Evolutionary conservation across 2,329 filamentous ascomycete genomes (phyloP).

Genomic region (Byssochlamys sp.): DNA sequence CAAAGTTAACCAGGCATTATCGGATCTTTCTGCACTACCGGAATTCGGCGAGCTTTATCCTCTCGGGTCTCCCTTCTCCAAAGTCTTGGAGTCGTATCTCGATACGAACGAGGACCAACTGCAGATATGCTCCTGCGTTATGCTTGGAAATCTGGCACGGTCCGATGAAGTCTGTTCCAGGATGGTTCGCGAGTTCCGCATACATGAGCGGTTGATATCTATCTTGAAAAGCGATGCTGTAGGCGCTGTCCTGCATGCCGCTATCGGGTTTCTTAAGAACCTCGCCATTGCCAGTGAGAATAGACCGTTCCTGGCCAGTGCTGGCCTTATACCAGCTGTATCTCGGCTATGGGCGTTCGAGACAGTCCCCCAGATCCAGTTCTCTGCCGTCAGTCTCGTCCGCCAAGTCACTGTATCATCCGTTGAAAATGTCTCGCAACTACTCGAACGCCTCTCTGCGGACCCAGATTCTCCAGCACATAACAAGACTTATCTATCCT

Average conservation of each 20-base stretch:
- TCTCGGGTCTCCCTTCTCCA: conserved; percentile 26
- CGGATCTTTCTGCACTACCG: conserved; percentile 31
- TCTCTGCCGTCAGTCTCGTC: conserved; percentile 32
- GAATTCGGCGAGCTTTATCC: conserved; percentile 31
- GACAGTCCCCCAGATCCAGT: conserved; percentile 36
- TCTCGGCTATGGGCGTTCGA: conserved; percentile 33
- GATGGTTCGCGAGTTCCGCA: conserved; percentile 30
- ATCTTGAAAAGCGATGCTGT: conserved; percentile 31
- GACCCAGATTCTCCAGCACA: conserved; percentile 20
- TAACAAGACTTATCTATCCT: conserved; percentile 29
- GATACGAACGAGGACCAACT: conserved; percentile 31
- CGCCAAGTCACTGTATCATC: conserved; percentile 31
- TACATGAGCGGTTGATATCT: conserved; percentile 32
- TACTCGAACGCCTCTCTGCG: conserved; percentile 24
- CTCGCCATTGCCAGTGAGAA: conserved; percentile 37
- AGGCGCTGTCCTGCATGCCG: conserved; percentile 35
- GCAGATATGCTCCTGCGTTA: conserved; percentile 37
- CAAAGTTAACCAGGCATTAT: conserved; percentile 32
- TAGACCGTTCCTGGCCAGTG: conserved; percentile 27
- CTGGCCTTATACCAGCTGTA: conserved; percentile 30
- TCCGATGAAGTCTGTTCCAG: conserved; percentile 33
- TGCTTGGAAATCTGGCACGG: conserved; percentile 40
- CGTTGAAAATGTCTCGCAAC: conserved; percentile 26
- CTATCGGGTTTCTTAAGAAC: conserved; percentile 40
- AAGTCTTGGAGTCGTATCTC: conserved; percentile 33